These are phyloP conservation scores for Adansonia grandidieri DNA, from an alignment of 441 rosid genomes.

Conservation along the genomic window DNA sequence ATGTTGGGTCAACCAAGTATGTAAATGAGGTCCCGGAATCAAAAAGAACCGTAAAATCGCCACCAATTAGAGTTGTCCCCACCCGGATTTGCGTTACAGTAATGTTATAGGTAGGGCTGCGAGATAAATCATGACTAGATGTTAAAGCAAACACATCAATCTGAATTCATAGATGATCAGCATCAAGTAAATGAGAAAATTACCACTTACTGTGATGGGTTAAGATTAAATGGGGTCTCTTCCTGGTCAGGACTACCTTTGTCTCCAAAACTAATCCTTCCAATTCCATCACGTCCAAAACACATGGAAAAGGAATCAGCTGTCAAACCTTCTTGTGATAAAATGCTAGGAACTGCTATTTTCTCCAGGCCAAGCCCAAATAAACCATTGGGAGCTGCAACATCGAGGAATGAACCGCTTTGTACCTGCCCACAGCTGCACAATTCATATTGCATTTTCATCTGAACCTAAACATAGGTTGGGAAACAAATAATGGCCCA, in stretches of 20 bases:
- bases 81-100: constrained; percentile 54
- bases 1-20: constrained; percentile 59
- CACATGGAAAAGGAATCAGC: constrained; percentile 77
- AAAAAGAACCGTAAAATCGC: constrained; percentile 56
- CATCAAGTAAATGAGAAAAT: constrained; percentile 38
- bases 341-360: constrained; percentile 66
- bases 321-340: constrained; percentile 58
- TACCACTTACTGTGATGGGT: constrained; percentile 60
- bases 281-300: constrained; percentile 62
- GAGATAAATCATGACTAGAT: constrained; percentile 23
- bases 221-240: constrained; percentile 63
- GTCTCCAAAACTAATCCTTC: constrained; percentile 73
- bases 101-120: constrained; percentile 65
- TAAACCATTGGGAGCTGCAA: constrained; percentile 75
- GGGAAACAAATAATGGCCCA: neutral
- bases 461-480: constrained; percentile 27
- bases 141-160: neutral
- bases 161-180: constrained; percentile 10
- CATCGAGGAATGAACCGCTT: constrained; percentile 68
- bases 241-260: constrained; percentile 67
- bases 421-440: constrained; percentile 81
- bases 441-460: constrained; percentile 38
- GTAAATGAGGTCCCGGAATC: constrained; percentile 72
- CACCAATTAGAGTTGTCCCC: constrained; percentile 49
- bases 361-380: constrained; percentile 74